Conservation (phyloP, 2,329 filamentous ascomycete species). For the Cladosporium velox region DNA sequence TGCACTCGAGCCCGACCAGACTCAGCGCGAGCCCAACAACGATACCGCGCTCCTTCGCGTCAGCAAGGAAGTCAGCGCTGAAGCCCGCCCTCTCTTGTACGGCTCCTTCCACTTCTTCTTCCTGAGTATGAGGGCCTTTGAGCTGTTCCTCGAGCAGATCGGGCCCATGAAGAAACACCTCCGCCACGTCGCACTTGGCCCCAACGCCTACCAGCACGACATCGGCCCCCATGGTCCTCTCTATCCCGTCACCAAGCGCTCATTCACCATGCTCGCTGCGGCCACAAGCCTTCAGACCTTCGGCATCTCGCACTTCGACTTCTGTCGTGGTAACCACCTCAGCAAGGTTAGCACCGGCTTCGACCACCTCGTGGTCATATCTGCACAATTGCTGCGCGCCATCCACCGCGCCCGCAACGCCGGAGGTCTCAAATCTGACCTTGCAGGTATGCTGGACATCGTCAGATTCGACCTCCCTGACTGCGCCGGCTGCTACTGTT, state of each 20-base stretch:
- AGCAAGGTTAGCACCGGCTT: background rate
- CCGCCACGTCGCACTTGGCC: background rate
- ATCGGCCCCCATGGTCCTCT: background rate
- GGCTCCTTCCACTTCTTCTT: background rate
- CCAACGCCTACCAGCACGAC: background rate
- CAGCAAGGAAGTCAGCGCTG: background rate
- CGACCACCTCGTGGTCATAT: background rate
- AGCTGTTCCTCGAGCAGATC: background rate
- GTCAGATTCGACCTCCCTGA: background rate
- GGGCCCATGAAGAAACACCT: background rate
- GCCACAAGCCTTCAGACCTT: background rate
- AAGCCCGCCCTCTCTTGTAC: background rate
- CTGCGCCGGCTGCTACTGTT: background rate
- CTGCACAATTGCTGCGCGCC: background rate
- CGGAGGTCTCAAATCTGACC: background rate
- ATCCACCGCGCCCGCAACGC: background rate
- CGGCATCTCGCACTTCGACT: background rate
- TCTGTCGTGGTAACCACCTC: background rate
- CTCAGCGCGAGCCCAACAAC: background rate
- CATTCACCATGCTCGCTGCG: background rate
- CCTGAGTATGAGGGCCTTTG: background rate
- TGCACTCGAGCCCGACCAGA: background rate
- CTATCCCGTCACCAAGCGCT: background rate
- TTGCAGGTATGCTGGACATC: background rate
- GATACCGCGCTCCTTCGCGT: background rate